phyloP scores from a whole-genome alignment of 306 rosid species.

The Cicer chorassanicum region DNA sequence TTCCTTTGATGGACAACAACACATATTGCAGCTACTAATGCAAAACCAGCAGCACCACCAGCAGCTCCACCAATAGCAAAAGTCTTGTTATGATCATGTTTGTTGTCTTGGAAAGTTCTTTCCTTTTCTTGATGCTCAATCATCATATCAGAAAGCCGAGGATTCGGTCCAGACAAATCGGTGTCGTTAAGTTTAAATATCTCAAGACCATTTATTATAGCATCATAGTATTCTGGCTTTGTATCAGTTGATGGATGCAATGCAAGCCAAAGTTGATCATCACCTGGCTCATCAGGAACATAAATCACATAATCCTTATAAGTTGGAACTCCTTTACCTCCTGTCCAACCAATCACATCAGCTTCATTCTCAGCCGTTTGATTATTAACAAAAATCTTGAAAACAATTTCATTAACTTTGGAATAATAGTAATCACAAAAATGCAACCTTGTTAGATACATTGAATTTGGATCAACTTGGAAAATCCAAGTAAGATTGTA shows the following conservation, averaged over 20 bases:
- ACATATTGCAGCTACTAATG: conserved; percentile 51
- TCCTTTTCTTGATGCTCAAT: conserved; percentile 18
- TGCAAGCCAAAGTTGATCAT: conserved; percentile 53
- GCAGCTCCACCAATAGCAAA: conserved; percentile 52
- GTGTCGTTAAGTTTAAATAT: conserved; percentile 56
- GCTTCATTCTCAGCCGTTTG: conserved; percentile 51
- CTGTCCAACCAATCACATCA: conserved; percentile 56
- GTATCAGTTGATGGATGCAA: conserved; percentile 43
- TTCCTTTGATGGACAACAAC: conserved; percentile 35
- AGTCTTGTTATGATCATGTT: background rate
- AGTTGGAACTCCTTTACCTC: conserved; percentile 45
- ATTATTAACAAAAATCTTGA: conserved; percentile 53
- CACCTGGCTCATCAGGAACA: conserved; percentile 23
- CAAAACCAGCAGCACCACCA: conserved; percentile 58
- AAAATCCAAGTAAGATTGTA: conserved; percentile 63
- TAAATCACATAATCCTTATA: conserved; percentile 50
- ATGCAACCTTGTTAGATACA: conserved; percentile 56
- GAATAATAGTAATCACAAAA: conserved; percentile 51
- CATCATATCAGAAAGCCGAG: conserved; percentile 54
- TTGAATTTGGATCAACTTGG: conserved; percentile 55
- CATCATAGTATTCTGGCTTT: conserved; percentile 54
- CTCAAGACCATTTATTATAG: conserved; percentile 57
- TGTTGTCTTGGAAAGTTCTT: conserved; percentile 3
- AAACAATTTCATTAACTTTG: conserved; percentile 47
- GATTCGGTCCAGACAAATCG: conserved; percentile 60